Conservation (phyloP, 2,329 filamentous ascomycete species). For the Elsinoe perseae region DNA sequence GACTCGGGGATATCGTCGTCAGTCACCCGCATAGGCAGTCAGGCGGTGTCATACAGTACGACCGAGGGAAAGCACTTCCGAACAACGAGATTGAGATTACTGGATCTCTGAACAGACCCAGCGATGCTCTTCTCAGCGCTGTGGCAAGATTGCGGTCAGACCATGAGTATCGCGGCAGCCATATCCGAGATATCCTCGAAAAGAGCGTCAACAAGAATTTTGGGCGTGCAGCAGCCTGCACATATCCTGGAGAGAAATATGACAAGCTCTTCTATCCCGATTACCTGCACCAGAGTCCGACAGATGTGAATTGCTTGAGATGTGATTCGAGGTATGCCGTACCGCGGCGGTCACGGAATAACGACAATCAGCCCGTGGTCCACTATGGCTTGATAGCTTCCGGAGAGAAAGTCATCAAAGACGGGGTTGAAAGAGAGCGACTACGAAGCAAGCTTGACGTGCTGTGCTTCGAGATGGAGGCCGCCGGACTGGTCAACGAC, state of each 20-base stretch:
- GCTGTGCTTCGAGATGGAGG: constrained; percentile 18
- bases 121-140: constrained; percentile 17
- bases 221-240: background rate
- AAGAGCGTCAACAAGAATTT: background rate
- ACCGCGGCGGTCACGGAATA: background rate
- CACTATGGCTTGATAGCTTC: constrained; percentile 26
- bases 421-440: constrained; percentile 17
- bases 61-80: constrained; percentile 2
- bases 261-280: constrained; percentile 4
- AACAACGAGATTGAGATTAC: background rate
- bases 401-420: constrained; percentile 22
- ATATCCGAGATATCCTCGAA: background rate
- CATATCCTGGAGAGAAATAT: constrained; percentile 1
- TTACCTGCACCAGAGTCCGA: background rate
- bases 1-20: constrained; percentile 27
- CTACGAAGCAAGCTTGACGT: constrained; percentile 15
- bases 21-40: background rate
- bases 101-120: constrained; percentile 17
- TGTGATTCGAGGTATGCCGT: background rate
- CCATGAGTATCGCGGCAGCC: constrained; percentile 1
- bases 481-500: constrained; percentile 12
- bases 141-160: constrained; percentile 16
- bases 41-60: constrained; percentile 3
- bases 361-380: constrained; percentile 5
- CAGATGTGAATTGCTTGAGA: background rate